Base-by-base conservation (phyloP, 169 alveolate genomes). In the Plasmodium cynomolgi region DNA sequence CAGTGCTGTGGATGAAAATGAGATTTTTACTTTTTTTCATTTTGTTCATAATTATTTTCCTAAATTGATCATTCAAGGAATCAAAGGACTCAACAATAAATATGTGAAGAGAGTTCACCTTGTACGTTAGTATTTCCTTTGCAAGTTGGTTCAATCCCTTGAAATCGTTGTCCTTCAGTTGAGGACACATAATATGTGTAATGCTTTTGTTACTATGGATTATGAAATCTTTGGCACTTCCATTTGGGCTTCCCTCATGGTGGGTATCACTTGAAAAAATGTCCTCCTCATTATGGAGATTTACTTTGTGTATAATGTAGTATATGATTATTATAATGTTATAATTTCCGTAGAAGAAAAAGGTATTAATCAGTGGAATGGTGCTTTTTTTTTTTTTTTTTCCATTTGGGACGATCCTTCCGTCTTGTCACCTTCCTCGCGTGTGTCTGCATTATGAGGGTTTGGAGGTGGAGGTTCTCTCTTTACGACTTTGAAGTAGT, bases 241-340 rank as follows among this genome's bases (percentile, higher is more conserved):
- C 23, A 23, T 29, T 41, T 8, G 71, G 56, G 74, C 7, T 58
- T 29, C 62, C 23, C 62, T 56, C 84, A 80, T 34, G 34, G 84
- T n/a, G 34, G 72, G n/a, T 83, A 13, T 82, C 95, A 72, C 62
- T 82, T 23, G 62, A 50, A 72, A 82, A 91, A 29, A 91, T 56
- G 34, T 23, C 9, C 34, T 44, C 71, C 23, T 44, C 71, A 47
- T 81, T 83, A 91, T 81, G 84, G 8, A 91, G 20, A 9, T 81
- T 83, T 82, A 73, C 29, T 73, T 82, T 91, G 23, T 11, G 41
- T 91, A 91, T 44, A 8, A 91, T 68, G 56, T 82, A 91, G 44
- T 91, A 91, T 33, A 91, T 91, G 23, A 91, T 91, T 72, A 91
- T 81, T 34, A 91, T 31, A 44, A 91, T 50, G 54, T 91, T 91